Percentiles rank a stretch among this genome's conserved stretches.
Evolutionary conservation across 345 rosid genomes (phyloP).

Genomic region (Eucalyptus paniculata): DNA sequence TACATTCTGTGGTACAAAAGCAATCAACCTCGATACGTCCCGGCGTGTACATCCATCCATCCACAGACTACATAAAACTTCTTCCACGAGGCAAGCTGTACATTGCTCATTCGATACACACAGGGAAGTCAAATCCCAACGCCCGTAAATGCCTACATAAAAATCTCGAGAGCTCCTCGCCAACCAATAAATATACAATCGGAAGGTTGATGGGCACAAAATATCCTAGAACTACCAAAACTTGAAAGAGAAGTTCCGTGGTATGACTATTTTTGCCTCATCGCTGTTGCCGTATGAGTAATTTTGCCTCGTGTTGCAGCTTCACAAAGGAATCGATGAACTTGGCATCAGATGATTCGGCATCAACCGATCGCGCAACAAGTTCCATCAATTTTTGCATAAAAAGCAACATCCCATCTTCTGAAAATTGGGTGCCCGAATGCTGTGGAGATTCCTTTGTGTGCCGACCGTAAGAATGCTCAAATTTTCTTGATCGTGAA

Average conservation of each 20-base stretch:
- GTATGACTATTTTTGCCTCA: background rate
- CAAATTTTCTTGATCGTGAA: conserved; percentile 60
- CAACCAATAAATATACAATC: background rate
- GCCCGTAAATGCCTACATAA: background rate
- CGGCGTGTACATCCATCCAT: background rate
- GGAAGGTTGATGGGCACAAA: background rate
- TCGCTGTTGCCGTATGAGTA: conserved; percentile 21
- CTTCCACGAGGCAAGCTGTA: background rate
- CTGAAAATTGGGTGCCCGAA: background rate
- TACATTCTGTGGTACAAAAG: background rate
- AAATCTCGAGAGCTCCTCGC: background rate
- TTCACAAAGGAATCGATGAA: conserved; percentile 6
- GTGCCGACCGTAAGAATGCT: conserved; percentile 38
- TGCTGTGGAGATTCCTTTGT: background rate
- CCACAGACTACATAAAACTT: background rate
- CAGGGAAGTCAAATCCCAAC: background rate
- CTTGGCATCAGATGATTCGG: background rate
- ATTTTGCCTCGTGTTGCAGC: conserved; percentile 39
- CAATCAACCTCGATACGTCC: background rate
- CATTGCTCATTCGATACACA: background rate
- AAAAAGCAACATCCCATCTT: conserved; percentile 6
- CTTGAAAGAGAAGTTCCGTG: background rate
- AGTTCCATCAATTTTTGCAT: conserved; percentile 24
- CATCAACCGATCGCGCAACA: background rate
- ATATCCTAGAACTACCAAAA: background rate